phyloP scores from a whole-genome alignment of 805 yeast genomes.

The Monosporozyma aerobia region DNA sequence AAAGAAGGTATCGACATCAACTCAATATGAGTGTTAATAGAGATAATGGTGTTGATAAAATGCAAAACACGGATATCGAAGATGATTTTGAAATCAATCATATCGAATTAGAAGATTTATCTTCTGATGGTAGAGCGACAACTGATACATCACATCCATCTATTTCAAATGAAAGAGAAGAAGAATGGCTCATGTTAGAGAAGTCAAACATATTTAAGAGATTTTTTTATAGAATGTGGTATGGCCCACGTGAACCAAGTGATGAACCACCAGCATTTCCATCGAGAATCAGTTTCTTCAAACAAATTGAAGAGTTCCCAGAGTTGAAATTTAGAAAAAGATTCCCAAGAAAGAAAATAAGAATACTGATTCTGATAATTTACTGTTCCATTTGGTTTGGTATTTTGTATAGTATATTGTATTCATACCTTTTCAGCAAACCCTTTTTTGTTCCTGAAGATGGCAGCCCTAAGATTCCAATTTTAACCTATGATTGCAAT shows the following conservation, averaged over 20 bases:
- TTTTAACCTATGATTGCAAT: slow-evolving; percentile 34
- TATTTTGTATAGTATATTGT: slow-evolving; percentile 30
- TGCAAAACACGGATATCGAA: neutral
- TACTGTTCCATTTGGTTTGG: slow-evolving; percentile 43
- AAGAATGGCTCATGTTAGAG: slow-evolving; percentile 17
- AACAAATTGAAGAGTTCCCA: slow-evolving; percentile 38
- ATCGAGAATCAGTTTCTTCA: slow-evolving; percentile 12
- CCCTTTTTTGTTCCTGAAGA: slow-evolving; percentile 28
- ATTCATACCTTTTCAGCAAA: slow-evolving; percentile 38
- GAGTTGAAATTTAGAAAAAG: slow-evolving; percentile 22
- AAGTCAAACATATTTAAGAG: slow-evolving; percentile 11
- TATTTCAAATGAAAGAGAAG: neutral
- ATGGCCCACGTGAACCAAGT: slow-evolving; percentile 43
- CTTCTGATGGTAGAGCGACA: neutral
- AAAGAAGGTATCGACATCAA: neutral
- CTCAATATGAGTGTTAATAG: neutral
- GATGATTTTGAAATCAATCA: neutral
- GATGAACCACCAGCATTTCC: slow-evolving; percentile 42
- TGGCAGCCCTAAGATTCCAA: slow-evolving; percentile 20
- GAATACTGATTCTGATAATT: slow-evolving; percentile 25
- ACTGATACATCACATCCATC: neutral
- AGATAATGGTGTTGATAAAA: neutral
- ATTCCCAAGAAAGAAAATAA: slow-evolving; percentile 24
- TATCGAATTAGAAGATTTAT: neutral
- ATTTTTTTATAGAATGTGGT: slow-evolving; percentile 36